phyloP scores from a whole-genome alignment of 495 filamentous ascomycete genomes.

The Thozetella sp. region DNA sequence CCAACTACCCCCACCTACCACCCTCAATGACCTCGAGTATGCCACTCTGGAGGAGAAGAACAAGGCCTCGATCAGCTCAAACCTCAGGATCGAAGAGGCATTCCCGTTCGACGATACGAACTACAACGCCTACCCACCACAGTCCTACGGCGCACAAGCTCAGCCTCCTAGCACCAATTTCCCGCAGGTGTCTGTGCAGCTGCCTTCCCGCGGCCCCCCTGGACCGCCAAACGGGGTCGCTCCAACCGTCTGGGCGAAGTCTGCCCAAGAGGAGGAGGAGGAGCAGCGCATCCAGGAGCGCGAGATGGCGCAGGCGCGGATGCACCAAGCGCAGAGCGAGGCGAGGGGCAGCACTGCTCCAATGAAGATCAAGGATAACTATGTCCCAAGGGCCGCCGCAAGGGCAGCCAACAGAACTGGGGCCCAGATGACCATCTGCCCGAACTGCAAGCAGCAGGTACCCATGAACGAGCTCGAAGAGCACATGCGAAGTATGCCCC shows the following conservation, averaged over 20 bases:
- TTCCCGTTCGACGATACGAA: constrained; percentile 75
- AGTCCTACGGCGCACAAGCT: constrained; percentile 24
- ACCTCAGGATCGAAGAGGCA: constrained; percentile 90
- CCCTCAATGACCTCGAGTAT: constrained; percentile 86
- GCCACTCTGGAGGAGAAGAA: constrained; percentile 95
- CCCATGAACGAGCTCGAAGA: constrained; percentile 84
- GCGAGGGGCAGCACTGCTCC: constrained; percentile 69
- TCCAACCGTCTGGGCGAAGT: constrained; percentile 21
- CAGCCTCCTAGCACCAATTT: constrained; percentile 23
- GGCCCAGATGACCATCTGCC: constrained; percentile 76
- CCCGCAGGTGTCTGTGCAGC: constrained; percentile 35
- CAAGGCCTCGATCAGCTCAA: constrained; percentile 77
- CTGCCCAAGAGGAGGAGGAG: constrained; percentile 63
- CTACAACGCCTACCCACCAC: constrained; percentile 33
- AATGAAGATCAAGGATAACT: constrained; percentile 93
- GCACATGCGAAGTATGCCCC: constrained; percentile 80
- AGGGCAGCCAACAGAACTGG: constrained; percentile 64
- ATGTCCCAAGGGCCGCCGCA: constrained; percentile 82
- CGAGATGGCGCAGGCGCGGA: constrained; percentile 67
- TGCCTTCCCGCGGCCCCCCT: constrained; percentile 33
- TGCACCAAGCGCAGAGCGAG: constrained; percentile 77
- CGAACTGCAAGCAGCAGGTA: constrained; percentile 91
- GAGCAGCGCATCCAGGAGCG: constrained; percentile 67
- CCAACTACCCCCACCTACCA: constrained; percentile 85
- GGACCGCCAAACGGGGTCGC: constrained; percentile 32